Evolutionary conservation across 495 filamentous ascomycete species (phyloP), one percentile per base, ranked within the genome.

Genomic region (Penicillium angulare): DNA sequence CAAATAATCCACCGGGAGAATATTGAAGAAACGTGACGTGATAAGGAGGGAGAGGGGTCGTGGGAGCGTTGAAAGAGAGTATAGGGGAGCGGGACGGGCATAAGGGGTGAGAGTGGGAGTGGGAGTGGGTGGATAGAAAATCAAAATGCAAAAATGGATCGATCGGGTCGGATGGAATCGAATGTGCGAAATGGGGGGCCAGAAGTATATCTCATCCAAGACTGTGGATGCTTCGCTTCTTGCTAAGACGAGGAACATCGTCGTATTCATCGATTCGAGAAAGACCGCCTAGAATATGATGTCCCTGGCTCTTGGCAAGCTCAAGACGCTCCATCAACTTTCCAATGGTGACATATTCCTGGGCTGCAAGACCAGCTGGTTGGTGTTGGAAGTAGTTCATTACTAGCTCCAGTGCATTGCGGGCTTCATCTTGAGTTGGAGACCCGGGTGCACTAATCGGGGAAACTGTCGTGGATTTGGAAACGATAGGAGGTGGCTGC

Each of bases 311-410:
- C 39, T 81, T 79, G 16, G 82, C 81, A 20, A 93, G 66, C 53
- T 86, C 84, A n/a, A 97, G 78, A 63, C 91, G 90, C 67, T 95
- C 87, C 65, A 92, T 92, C 56, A 97, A 69, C 56, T 89, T 92
- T 7, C 88, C 80, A 43, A 98, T 86, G 26, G 84, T 83, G 43
- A 90, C 55, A 65, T 87, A 95, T 53, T 97, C 93, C 63, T 90
- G 84, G 24, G 89, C 85, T 17, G 85, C 80, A 0, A 85, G 80
- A 1, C 80, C 83, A 1, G 80, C 64, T 1, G 86, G 83, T 57
- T 90, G 84, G 38, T 86, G 81, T 55, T 88, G 79, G 68, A 97
- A 88, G 65, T 90, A 97, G 45, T 77, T 86, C 70, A 95, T 81
- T 1, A 97, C 79, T 10, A 92, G 80, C 60, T 97, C 90, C 17